Percentiles rank a stretch among this genome's conserved stretches.
Conservation (phyloP, 192 early-diverging fungal genomes). For the Coemansia aciculifera region DNA sequence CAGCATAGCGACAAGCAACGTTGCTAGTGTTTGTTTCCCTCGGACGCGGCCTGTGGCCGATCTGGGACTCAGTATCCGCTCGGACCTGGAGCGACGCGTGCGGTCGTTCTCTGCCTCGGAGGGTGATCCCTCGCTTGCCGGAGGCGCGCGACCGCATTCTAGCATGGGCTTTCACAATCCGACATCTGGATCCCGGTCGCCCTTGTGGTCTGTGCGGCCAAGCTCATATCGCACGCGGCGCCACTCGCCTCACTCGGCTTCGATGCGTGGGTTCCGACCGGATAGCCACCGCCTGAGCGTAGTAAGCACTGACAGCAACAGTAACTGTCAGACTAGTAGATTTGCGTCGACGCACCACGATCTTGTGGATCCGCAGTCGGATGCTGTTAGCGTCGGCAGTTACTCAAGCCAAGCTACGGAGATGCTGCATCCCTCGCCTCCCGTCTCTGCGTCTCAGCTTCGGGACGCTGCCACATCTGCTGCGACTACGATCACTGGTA, state of each 20-base stretch:
- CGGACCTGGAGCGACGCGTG: slow-evolving; percentile 49
- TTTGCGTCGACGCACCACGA: slow-evolving; percentile 2
- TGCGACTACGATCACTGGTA: slow-evolving; percentile 7
- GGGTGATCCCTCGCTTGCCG: slow-evolving; percentile 9
- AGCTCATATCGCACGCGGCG: slow-evolving; percentile 19
- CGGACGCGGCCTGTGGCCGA: slow-evolving; percentile 29
- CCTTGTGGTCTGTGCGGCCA: slow-evolving; percentile 25
- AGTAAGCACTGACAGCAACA: slow-evolving; percentile 24
- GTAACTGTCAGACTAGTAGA: slow-evolving; percentile 15
- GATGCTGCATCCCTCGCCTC: slow-evolving; percentile 17
- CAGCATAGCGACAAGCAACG: slow-evolving; percentile 3
- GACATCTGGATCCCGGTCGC: slow-evolving; percentile 17
- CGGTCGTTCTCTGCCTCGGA: slow-evolving; percentile 54
- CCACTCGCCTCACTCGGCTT: slow-evolving; percentile 41
- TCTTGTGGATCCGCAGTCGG: slow-evolving; percentile 28
- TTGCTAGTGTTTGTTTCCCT: neutral
- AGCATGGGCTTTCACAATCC: slow-evolving; percentile 51
- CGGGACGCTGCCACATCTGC: neutral
- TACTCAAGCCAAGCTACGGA: slow-evolving; percentile 40
- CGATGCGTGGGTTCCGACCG: slow-evolving; percentile 29
- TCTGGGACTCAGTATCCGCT: slow-evolving; percentile 47
- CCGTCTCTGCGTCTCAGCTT: slow-evolving; percentile 13
- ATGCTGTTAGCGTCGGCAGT: slow-evolving; percentile 29
- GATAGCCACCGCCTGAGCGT: slow-evolving; percentile 35
- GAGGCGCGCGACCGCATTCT: slow-evolving; percentile 38